Base-by-base conservation (phyloP, 164 flowering plant genomes). In the Santalum album region DNA sequence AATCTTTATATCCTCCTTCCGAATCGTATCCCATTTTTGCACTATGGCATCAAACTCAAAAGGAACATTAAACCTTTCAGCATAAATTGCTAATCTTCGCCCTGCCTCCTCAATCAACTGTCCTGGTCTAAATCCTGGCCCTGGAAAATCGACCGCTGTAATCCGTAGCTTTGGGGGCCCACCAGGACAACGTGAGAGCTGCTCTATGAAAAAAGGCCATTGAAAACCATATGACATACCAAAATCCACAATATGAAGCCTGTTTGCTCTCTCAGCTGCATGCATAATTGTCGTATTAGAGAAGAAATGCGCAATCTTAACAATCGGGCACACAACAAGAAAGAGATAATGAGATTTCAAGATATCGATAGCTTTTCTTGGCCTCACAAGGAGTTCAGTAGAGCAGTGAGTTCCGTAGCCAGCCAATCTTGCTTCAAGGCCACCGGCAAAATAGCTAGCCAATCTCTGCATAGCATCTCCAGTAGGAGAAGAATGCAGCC, bases 401-500 rank as follows among this genome's bases (percentile, higher is more conserved):
- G 0, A 38, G 16, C 34, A n/a, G n/a, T 29, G 34, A 29, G 34
- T 4, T 9, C 34, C 34, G 42, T 12, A 9, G 42, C 42, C 42
- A 3, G 17, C 17, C 4, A 14, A 1, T 38, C 42, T 12, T 1
- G 7, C 42, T 16, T 38, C 42, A 1, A 38, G 42, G 42, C 16
- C 42, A 11, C 14, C 4, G 42, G 42, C 42, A 38, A 10, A 38
- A 3, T 38, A 38, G 1, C 14, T 12, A 3, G 42, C 42, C 9
- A 38, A 16, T 16, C 42, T 38, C 16, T 4, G 42, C 3, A 15
- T 11, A 3, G 16, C 42, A 15, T 38, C 42, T 0, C 42, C 42
- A 15, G 42, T 9, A 15, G 42, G 42, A 11, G 42, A 38, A 9
- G 42, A 38, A 16, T 11, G 60, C 25, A 53, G 46, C 56, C 64